Base-by-base conservation (phyloP, 106 monocot genomes). In the Platanthera zijinensis region DNA sequence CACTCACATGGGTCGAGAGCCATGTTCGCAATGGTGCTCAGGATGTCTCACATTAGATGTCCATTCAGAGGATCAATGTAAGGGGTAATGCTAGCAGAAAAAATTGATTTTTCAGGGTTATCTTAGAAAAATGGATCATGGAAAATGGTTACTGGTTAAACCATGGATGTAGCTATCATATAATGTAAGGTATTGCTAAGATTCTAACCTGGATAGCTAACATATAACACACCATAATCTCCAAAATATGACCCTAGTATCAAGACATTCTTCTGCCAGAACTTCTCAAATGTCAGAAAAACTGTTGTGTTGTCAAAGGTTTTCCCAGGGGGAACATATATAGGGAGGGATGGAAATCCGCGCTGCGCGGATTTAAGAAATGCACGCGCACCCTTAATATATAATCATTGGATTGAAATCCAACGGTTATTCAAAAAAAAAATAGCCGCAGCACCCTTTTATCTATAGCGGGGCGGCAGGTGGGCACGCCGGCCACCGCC, bases 251-350 rank as follows among this genome's bases (percentile, higher is more conserved):
- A 74, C 8, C 73, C 49, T 75, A 87, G 87, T 78, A 93, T 87
- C 39, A 54, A 78, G 74, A 96, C 75, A 71, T 90, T 77, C 81
- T 96, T 96, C 50, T 85, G 79, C 96, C 93, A 90, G 79, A 96
- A 96, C 75, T 82, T 87, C 79, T 84, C 86, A 76, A 48, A 87
- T 4, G 84, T 83, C 51, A 69, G 66, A 59, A 82, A 73, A 32
- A 81, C 85, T 25, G 84, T 84, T 13, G 72, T 75, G 5, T 77
- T 78, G 50, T 90, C 89, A 80, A 96, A 96, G 18, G 53, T 70
- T 71, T 85, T 30, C 69, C 90, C 93, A 21, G 82, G 78, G 32
- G 96, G 96, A 12, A 96, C 90, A n/a, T n/a, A n/a, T n/a, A n/a
- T n/a, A n/a, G n/a, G n/a, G n/a, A n/a, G n/a, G n/a, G n/a, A n/a